Base-by-base conservation (phyloP, 805 yeast genomes). In the Ogataea henricii region DNA sequence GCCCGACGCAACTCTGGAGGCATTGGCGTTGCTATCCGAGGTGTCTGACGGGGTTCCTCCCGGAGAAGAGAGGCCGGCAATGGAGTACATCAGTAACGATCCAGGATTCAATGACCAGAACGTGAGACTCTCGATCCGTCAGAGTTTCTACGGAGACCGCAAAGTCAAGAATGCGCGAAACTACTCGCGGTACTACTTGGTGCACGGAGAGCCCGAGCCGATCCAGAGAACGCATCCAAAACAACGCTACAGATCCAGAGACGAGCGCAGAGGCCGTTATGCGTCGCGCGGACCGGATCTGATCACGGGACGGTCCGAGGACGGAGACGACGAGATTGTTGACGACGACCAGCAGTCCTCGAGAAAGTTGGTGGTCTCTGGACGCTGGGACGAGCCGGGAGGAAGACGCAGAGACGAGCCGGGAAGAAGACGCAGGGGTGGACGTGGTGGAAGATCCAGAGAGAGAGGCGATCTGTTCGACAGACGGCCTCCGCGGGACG, bases 181-280 rank as follows among this genome's bases (percentile, higher is more conserved):
- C 12, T 75, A 74, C 45, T 82, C 88, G 17, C 65, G 87, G 33
- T 85, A 83, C 65, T 85, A 85, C 66, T 68, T 83, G 48, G 60
- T 82, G 14, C 84, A 85, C 54, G 92, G 92, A 3, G 90, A 83
- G 59, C 92, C 90, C 2, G 79, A 80, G 12, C 48, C 46, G 14
- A 49, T 61, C 68, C 59, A 69, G 56, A 58, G 76, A 50, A 26
- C 51, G 20, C 40, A 46, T 20, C 43, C 43, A 10, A 26, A 40
- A 22, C 44, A 39, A 34, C 60, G 57, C 29, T 45, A 52, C 23
- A 53, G 57, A 42, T 33, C 43, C 6, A 54, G 57, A 13, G 43
- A 34, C 41, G 52, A 62, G 45, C 55, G 63, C 49, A 30, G 50
- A 27, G 46, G 30, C 36, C 44, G 34, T 12, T 37, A 50, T 42